Conservation (phyloP, 495 filamentous ascomycete species). For the Penicillium paradoxum region DNA sequence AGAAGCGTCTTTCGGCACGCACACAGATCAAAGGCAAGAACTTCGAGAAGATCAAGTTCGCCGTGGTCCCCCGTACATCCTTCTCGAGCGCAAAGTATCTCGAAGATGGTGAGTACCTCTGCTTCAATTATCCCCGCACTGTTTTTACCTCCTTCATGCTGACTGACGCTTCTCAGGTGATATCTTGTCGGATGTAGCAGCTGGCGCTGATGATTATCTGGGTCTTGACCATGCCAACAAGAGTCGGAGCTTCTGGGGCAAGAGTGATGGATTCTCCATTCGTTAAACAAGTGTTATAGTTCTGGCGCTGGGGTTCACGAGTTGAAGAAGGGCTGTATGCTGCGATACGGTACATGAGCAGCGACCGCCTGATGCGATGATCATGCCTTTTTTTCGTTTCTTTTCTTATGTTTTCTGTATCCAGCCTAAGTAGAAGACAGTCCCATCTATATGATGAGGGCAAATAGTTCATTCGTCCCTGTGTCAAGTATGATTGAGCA, state of each 20-base stretch:
- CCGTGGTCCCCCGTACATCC: conserved; percentile 61
- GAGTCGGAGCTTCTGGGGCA: conserved; percentile 52
- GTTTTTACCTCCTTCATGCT: not conserved
- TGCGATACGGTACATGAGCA: conserved; percentile 26
- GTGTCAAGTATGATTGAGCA: not conserved
- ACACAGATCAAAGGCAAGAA: conserved; percentile 96
- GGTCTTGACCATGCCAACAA: conserved; percentile 90
- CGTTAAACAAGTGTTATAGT: conserved; percentile 39
- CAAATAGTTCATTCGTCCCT: not conserved
- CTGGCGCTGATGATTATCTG: conserved; percentile 68
- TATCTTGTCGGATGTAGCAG: conserved; percentile 68
- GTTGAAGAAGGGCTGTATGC: conserved; percentile 18
- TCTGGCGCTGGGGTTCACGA: conserved; percentile 17
- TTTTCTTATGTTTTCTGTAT: conserved; percentile 8
- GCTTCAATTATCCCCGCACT: not conserved
- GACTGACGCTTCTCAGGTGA: conserved; percentile 58
- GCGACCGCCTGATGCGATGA: conserved; percentile 19
- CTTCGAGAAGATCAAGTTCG: conserved; percentile 98
- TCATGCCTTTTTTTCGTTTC: conserved; percentile 7
- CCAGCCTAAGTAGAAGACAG: conserved; percentile 17
- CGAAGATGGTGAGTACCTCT: conserved; percentile 66
- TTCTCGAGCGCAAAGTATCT: conserved; percentile 78
- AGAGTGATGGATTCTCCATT: conserved; percentile 63
- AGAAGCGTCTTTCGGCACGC: conserved; percentile 80
- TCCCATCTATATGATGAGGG: conserved; percentile 13